Evolutionary conservation across 805 yeast genomes (phyloP).

Genomic region (Helenozyma rhizophorensis): DNA sequence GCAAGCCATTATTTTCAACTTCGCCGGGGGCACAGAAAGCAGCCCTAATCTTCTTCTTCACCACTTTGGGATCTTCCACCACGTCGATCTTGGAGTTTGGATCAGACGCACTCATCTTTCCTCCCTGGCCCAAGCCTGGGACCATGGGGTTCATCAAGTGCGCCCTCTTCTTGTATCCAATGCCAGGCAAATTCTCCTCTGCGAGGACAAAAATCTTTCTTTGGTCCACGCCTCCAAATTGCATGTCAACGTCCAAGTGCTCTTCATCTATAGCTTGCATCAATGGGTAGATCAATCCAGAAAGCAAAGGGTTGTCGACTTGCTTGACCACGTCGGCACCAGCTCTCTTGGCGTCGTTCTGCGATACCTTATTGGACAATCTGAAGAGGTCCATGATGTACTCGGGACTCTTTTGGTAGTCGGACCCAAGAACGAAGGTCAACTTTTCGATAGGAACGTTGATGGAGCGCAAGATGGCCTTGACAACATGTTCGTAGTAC

Average conservation of each 20-base stretch:
- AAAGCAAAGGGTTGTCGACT: conserved; percentile 86
- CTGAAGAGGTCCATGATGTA: conserved; percentile 89
- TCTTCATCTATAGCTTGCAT: conserved; percentile 99
- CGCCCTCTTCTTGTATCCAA: conserved; percentile 96
- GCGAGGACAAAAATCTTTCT: conserved; percentile 96
- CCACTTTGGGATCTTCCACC: conserved; percentile 81
- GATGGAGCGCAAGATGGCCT: conserved; percentile 78
- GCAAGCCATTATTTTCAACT: conserved; percentile 84
- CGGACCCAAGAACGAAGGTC: conserved; percentile 79
- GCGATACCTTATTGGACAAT: conserved; percentile 78
- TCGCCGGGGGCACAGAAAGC: conserved; percentile 96
- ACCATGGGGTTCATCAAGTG: conserved; percentile 99
- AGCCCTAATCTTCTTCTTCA: conserved; percentile 83
- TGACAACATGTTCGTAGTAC: conserved; percentile 81
- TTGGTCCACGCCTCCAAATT: conserved; percentile 99
- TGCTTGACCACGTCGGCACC: conserved; percentile 99
- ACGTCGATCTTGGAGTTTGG: conserved; percentile 96
- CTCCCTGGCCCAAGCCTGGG: conserved; percentile 95
- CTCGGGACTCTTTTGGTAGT: conserved; percentile 75
- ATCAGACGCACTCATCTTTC: conserved; percentile 98
- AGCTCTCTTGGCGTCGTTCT: conserved; percentile 96
- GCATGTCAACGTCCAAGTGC: conserved; percentile 81
- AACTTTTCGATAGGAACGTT: conserved; percentile 90
- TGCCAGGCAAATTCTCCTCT: conserved; percentile 80
- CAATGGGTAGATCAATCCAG: conserved; percentile 93